Evolutionary conservation across 495 filamentous ascomycete species (phyloP), one percentile per base, ranked within the genome.

Genomic region (Trichoderma gamsii): DNA sequence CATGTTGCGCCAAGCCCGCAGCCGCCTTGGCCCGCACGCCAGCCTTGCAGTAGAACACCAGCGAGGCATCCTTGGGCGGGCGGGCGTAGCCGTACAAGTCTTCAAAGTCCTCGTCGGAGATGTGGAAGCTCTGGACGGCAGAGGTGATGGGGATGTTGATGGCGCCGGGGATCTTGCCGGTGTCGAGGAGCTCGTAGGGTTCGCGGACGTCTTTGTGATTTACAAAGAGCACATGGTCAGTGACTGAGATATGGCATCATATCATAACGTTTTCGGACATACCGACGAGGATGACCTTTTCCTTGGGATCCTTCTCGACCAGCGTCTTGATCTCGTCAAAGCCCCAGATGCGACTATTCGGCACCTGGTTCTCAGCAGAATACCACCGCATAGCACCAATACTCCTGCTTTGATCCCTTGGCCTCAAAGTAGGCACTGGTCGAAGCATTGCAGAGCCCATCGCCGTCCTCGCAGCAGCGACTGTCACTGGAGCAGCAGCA

Each of bases 21-120:
- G 93, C 94, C 4, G 90, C 86, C 25, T 82, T 76, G 72, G 89
- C 90, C 76, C 95, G 83, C 68, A 97, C 92, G 3, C 95, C 95
- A 0, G 92, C 87, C 79, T 90, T 94, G 77, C 95, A 99, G 76
- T 97, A 99, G 72, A 97, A 95, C 2, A 97, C 86, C 13, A 97
- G 78, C 71, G 88, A 84, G 52, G 73, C 72, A 64, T 81, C 81
- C 68, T 75, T 75, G 4, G 59, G 65, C 1, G 91, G 90, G 65
- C 88, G 89, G 63, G 78, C 76, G 72, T 87, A 90, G 4, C 90
- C 90, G 75, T 87, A 90, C 13, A 85, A 76, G 70, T 90, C 89
- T 68, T 85, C 81, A 76, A 99, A 99, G 69, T 97, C 92, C 16
- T 90, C 89, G 0, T 77, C 79, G 0, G 79, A 77, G 6, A 97